Conservation (phyloP, 495 filamentous ascomycete genomes). For the Parachaetomium inaequale region DNA sequence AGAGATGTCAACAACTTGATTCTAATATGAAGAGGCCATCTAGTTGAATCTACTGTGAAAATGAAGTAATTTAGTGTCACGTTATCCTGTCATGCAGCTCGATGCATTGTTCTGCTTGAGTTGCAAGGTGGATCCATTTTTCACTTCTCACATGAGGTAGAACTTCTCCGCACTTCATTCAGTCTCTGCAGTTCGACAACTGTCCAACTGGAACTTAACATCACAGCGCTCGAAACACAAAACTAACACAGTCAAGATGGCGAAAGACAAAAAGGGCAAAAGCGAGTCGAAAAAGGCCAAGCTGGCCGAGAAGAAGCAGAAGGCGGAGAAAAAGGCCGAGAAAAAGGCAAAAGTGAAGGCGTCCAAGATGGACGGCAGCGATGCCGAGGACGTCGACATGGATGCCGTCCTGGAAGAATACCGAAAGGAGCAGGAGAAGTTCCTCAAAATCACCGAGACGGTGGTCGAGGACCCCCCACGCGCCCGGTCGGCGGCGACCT, state of each 20-base stretch:
- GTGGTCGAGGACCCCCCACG: conserved; percentile 67
- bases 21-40: too few species aligned
- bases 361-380: conserved; percentile 60
- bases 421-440: conserved; percentile 76
- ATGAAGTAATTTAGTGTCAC: too few species aligned
- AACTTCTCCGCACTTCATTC: conserved; percentile 16
- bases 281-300: conserved; percentile 58
- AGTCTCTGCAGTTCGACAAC: conserved; percentile 8
- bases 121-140: background rate
- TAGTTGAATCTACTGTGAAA: too few species aligned
- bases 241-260: conserved; percentile 36
- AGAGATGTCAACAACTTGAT: background rate
- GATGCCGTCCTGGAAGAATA: conserved; percentile 97
- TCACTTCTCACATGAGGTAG: background rate
- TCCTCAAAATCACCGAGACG: conserved; percentile 87
- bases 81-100: too few species aligned
- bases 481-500: conserved; percentile 69
- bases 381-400: conserved; percentile 88
- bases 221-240: background rate
- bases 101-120: background rate
- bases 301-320: conserved; percentile 60
- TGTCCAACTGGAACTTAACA: background rate
- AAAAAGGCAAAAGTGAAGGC: conserved; percentile 33
- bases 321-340: conserved; percentile 57
- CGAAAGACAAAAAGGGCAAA: conserved; percentile 60